Conservation (phyloP, 257 asterid species). For the Linaria vulgaris region DNA sequence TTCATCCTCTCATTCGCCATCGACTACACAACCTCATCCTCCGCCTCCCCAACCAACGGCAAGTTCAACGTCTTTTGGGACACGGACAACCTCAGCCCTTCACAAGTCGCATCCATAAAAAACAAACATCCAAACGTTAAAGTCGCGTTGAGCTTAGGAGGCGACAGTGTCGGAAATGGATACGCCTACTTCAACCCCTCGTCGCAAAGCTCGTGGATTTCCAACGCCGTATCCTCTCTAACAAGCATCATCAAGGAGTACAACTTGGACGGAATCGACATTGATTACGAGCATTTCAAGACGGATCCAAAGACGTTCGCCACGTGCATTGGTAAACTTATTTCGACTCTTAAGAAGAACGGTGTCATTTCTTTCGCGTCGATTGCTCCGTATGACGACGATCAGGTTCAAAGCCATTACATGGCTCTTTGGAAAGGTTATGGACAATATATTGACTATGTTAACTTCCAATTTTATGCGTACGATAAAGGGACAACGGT, state of each 20-base stretch:
- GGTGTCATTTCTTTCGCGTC: constrained; percentile 66
- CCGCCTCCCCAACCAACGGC: constrained; percentile 65
- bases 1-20: constrained; percentile 84
- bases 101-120: constrained; percentile 49
- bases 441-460: constrained; percentile 54
- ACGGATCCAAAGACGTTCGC: constrained; percentile 48
- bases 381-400: constrained; percentile 74
- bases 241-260: constrained; percentile 48
- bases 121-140: constrained; percentile 50
- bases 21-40: constrained; percentile 64
- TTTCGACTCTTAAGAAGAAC: constrained; percentile 46
- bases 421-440: constrained; percentile 60
- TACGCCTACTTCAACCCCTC: constrained; percentile 57
- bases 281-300: constrained; percentile 75
- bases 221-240: constrained; percentile 70
- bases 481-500: constrained; percentile 65
- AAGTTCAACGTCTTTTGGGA: constrained; percentile 75
- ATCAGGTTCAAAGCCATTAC: constrained; percentile 63
- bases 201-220: constrained; percentile 55
- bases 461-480: constrained; percentile 81
- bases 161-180: constrained; percentile 53
- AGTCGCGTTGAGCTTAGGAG: constrained; percentile 71
- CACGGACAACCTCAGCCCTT: constrained; percentile 54
- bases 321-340: constrained; percentile 49
- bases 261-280: constrained; percentile 64